Evolutionary conservation across 2,329 filamentous ascomycete species (phyloP), one percentile per base, ranked within the genome.

Genomic region (Fusarium nurragi): DNA sequence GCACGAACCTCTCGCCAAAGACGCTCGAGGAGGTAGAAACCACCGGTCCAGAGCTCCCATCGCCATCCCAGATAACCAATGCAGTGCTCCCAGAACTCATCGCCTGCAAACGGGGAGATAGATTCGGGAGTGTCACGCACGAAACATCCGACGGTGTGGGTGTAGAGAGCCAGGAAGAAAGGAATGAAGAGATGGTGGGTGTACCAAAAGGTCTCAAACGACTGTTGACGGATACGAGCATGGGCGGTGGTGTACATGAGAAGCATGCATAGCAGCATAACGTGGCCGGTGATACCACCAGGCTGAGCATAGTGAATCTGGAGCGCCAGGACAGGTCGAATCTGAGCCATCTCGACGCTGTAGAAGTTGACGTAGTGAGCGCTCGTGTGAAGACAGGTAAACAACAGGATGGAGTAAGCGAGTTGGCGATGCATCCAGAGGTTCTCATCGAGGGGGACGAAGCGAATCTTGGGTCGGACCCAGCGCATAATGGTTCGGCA

Each of bases 221-320:
- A 97, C 76, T 99, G 95, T 76, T 98, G 94, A 52, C 95, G 91
- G 67, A 99, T 98, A 68, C 92, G 91, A 71, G 90, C 86, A 75
- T 99, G 95, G 4, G 95, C 91, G 1, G 94, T 97, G 2, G 95
- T 99, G 80, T 97, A 99, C 85, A 99, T 99, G 64, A 99, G 81
- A 64, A 99, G 81, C 95, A 99, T 99, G 84, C 94, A 98, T n/a
- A 99, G 84, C 23, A 98, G 86, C 95, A 99, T 99, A 64, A 97
- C 86, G 78, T 99, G 95, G 8, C 95, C 95, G 3, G 95, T 99
- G 64, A 98, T 91, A 61, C 95, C 95, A 72, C 93, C 94, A 46
- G 93, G 86, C 75, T 97, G 87, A 2, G 87, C 86, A 76, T 97
- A 99, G 78, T 98, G 95, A 65, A 98, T 97, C 74, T 98, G 85